Base-by-base conservation (phyloP, 2,329 filamentous ascomycete species). In the Emergomyces orientalis region DNA sequence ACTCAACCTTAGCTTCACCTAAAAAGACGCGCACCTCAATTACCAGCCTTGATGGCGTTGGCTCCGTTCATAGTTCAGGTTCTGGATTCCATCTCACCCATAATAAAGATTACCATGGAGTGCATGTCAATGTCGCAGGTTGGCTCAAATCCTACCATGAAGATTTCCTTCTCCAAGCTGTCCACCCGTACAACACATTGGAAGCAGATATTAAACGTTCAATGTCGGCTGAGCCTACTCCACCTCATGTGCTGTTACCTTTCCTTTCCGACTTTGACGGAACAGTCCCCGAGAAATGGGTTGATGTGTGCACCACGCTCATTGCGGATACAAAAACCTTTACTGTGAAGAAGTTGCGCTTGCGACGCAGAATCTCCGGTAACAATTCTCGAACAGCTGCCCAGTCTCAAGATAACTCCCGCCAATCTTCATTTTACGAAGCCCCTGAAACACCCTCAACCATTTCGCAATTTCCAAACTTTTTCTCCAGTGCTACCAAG, bases 131-230 rank as follows among this genome's bases (percentile, higher is more conserved):
- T 65, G 82, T 84, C 19, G 82, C 81, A 63, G 83, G 83, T 3
- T 85, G 82, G 79, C 69, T 86, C 27, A 81, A 79, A 63, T 74
- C 73, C 11, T 84, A 83, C 65, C 84, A 86, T 68, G 79, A 83
- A 63, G 83, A 86, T 69, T 86, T 85, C 66, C 75, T 80, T 11
- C 76, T 86, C 1, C 83, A 86, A 71, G 83, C 81, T 17, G 81
- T 84, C 45, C 78, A 79, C 45, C 82, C 82, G 2, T 85, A 85
- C 63, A 67, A 72, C 3, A 74, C 77, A 22, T 69, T 85, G 5
- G 79, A 82, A 67, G 76, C 78, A 19, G 82, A 86, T 57, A 80
- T 86, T 65, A 82, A 79, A 67, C 76, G 77, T 52, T 80, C 82
- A 7, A 85, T 86, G 83, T 77, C 77, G 54, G 77, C 80, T 11